Evolutionary conservation across 371 early-diverging fungal species (phyloP).

Genomic region (Gilbertella persicaria): DNA sequence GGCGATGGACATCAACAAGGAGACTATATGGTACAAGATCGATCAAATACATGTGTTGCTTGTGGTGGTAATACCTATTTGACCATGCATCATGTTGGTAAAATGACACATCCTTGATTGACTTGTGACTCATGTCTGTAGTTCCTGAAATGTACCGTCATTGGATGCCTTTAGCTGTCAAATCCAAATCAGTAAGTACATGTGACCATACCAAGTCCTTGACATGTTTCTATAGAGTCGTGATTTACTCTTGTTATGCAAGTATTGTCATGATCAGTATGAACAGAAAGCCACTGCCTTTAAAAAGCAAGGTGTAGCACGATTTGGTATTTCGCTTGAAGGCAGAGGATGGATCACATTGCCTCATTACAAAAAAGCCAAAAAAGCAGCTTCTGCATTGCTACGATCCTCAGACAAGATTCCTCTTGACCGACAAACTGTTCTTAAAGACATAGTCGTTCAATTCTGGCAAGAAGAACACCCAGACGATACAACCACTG

Average conservation of each 20-base stretch:
- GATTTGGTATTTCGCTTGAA: conserved; percentile 51
- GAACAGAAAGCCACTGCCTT: conserved; percentile 45
- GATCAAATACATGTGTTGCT: conserved; percentile 52
- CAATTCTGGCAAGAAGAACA: conserved; percentile 17
- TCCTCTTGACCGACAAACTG: conserved; percentile 32
- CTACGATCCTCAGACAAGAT: conserved; percentile 37
- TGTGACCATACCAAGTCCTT: neutral
- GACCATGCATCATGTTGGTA: conserved; percentile 61
- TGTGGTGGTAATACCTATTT: conserved; percentile 37
- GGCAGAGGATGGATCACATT: conserved; percentile 57
- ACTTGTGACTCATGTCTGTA: neutral
- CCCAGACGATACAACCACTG: conserved; percentile 2
- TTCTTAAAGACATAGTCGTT: conserved; percentile 27
- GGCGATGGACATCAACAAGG: conserved; percentile 53
- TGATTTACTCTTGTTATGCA: conserved; percentile 56
- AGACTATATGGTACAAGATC: conserved; percentile 62
- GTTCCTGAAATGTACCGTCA: conserved; percentile 65
- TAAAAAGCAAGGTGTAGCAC: conserved; percentile 41
- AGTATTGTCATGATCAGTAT: conserved; percentile 53
- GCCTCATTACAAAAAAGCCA: conserved; percentile 39
- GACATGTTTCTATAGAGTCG: conserved; percentile 32
- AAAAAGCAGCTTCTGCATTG: conserved; percentile 55
- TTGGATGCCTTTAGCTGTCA: conserved; percentile 52
- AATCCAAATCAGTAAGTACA: conserved; percentile 55
- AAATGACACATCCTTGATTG: neutral